Percentiles rank a stretch among this genome's conserved stretches.
phyloP scores from a whole-genome alignment of 2,329 filamentous ascomycete genomes.

The Bipolaris sorokiniana region DNA sequence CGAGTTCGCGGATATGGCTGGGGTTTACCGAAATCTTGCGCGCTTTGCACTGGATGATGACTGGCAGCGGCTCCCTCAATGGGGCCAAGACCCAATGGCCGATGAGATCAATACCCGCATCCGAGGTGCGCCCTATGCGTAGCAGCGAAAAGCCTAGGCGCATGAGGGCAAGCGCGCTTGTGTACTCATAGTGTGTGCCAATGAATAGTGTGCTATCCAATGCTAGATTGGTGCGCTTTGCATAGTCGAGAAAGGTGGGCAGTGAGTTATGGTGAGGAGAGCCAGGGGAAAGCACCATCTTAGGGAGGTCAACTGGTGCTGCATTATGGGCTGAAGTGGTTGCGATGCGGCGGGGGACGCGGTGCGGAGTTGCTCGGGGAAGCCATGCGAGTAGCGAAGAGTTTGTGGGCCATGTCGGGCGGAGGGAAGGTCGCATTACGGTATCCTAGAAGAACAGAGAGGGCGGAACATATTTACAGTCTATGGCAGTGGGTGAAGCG shows the following conservation, averaged over 20 bases:
- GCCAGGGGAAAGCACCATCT: conserved; percentile 36
- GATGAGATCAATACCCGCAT: conserved; percentile 76
- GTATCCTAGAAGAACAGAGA: conserved; percentile 1
- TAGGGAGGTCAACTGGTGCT: conserved; percentile 37
- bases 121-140: conserved; percentile 69
- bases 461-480: conserved; percentile 33
- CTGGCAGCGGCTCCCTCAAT: conserved; percentile 46
- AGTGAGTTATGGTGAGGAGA: conserved; percentile 66
- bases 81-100: conserved; percentile 68
- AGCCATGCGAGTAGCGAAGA: conserved; percentile 29
- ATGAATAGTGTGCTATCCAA: conserved; percentile 66
- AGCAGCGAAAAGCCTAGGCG: conserved; percentile 68
- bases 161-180: conserved; percentile 61
- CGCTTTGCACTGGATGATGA: conserved; percentile 74
- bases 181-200: conserved; percentile 81
- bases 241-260: conserved; percentile 69
- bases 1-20: conserved; percentile 72
- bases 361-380: conserved; percentile 29
- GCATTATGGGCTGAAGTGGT: conserved; percentile 33
- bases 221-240: conserved; percentile 62
- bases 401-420: conserved; percentile 32
- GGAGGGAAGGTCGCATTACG: conserved; percentile 39
- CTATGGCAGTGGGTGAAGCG: neutral
- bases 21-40: conserved; percentile 59
- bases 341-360: conserved; percentile 36